Conservation (phyloP, 495 filamentous ascomycete genomes). For the Neurospora hispaniola region DNA sequence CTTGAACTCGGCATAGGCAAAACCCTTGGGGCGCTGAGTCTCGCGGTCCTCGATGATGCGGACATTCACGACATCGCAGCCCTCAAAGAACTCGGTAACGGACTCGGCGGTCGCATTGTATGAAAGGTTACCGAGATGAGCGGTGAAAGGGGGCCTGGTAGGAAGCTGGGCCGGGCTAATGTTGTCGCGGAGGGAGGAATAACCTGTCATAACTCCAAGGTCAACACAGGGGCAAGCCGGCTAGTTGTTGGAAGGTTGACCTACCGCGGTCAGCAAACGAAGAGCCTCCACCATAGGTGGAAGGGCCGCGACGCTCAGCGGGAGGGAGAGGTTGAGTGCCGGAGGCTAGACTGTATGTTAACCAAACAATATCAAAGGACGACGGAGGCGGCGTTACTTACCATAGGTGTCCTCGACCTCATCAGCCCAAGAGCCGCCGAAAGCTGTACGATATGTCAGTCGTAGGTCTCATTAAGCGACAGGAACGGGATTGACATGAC, state of each 20-base stretch:
- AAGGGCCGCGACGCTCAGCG: conserved; percentile 25
- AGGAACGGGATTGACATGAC: background rate
- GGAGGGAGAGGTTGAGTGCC: conserved; percentile 38
- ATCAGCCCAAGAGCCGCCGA: conserved; percentile 89
- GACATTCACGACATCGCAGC: conserved; percentile 76
- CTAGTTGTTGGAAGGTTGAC: conserved; percentile 10
- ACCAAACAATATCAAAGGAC: conserved; percentile 9
- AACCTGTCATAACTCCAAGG: conserved; percentile 31
- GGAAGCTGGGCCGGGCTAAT: conserved; percentile 60
- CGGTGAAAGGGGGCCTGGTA: conserved; percentile 84
- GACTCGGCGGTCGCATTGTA: conserved; percentile 79
- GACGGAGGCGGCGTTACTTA: conserved; percentile 29
- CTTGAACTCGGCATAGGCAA: conserved; percentile 92
- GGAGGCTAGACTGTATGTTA: conserved; percentile 4
- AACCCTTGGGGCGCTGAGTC: conserved; percentile 87
- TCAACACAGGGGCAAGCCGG: background rate
- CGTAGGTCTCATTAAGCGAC: background rate
- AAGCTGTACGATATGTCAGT: conserved; percentile 41
- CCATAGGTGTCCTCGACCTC: conserved; percentile 84
- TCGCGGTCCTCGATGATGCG: conserved; percentile 93
- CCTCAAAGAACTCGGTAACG: conserved; percentile 73
- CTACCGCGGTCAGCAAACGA: conserved; percentile 27
- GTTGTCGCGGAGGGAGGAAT: conserved; percentile 58
- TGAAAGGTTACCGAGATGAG: conserved; percentile 90
- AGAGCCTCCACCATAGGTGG: conserved; percentile 22